Evolutionary conservation across 2,329 filamentous ascomycete species (phyloP).

Genomic region (Neonectria neomacrospora): DNA sequence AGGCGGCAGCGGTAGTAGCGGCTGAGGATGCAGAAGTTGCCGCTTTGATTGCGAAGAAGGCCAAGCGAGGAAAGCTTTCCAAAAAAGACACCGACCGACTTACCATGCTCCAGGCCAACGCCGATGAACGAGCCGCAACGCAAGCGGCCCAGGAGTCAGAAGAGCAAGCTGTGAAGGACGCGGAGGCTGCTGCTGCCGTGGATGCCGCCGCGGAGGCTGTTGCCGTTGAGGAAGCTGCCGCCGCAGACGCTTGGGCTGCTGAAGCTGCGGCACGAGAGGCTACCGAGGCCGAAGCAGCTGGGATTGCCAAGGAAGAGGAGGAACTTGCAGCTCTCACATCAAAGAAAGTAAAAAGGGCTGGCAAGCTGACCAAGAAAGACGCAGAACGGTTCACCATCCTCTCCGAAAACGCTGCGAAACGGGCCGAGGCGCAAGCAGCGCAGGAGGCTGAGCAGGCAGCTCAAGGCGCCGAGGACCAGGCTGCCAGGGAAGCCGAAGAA

Average conservation of each 20-base stretch:
- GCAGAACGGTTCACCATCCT: constrained; percentile 37
- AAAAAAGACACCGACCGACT: constrained; percentile 39
- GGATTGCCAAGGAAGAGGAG: constrained; percentile 43
- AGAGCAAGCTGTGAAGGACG: constrained; percentile 29
- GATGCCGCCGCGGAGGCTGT: constrained; percentile 32
- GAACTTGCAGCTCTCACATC: constrained; percentile 36
- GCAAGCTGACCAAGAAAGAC: constrained; percentile 41
- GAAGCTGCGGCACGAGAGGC: constrained; percentile 9
- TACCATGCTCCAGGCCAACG: constrained; percentile 35
- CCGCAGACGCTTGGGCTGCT: constrained; percentile 36
- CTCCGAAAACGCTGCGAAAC: constrained; percentile 25
- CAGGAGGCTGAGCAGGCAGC: constrained; percentile 45
- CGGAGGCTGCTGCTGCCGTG: constrained; percentile 23
- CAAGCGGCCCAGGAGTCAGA: constrained; percentile 45
- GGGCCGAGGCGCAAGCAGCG: constrained; percentile 44
- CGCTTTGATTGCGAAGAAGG: constrained; percentile 56
- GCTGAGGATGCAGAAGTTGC: constrained; percentile 49
- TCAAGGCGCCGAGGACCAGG: constrained; percentile 39
- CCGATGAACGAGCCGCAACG: constrained; percentile 40
- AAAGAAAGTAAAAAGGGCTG: constrained; percentile 39
- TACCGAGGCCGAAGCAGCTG: constrained; percentile 46
- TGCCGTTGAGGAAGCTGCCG: constrained; percentile 41
- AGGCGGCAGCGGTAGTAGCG: constrained; percentile 28
- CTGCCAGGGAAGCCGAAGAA: constrained; percentile 36
- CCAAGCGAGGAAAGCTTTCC: constrained; percentile 36